phyloP scores from a whole-genome alignment of 345 rosid species.

The Eucalyptus guilfoylei region DNA sequence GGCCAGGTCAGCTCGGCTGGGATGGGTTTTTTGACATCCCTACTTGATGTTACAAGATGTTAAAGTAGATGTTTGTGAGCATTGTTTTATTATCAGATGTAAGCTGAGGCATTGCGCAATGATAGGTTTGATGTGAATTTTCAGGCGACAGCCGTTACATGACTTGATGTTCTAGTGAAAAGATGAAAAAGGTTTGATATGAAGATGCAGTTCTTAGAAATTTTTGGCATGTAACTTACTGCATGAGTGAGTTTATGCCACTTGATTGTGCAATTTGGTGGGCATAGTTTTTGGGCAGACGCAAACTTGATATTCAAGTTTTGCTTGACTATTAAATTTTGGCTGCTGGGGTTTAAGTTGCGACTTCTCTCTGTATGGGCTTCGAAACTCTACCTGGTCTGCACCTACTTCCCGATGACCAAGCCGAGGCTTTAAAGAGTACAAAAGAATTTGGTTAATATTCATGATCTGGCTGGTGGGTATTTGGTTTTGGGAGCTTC shows the following conservation, averaged over 20 bases:
- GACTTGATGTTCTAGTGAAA: background rate
- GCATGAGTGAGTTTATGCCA: background rate
- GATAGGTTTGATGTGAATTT: background rate
- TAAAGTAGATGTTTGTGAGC: background rate
- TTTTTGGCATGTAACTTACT: background rate
- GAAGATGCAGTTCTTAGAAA: background rate
- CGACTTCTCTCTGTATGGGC: background rate
- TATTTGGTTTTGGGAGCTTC: background rate
- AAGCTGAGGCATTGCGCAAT: background rate
- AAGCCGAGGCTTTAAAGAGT: background rate
- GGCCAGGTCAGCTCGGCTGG: no score
- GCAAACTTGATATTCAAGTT: background rate
- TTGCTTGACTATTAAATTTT: background rate
- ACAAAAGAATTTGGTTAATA: background rate
- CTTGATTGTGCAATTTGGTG: background rate
- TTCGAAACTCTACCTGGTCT: background rate
- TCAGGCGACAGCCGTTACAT: background rate
- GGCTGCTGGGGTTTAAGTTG: background rate
- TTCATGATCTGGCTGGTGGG: background rate
- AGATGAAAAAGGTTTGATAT: background rate
- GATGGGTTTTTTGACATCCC: no score
- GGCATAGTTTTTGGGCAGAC: background rate
- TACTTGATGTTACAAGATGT: background rate
- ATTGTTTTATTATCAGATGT: background rate
- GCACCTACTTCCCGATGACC: background rate